Base-by-base conservation (phyloP, 768 basidiomycete species). In the Termitomyces sp. region DNA sequence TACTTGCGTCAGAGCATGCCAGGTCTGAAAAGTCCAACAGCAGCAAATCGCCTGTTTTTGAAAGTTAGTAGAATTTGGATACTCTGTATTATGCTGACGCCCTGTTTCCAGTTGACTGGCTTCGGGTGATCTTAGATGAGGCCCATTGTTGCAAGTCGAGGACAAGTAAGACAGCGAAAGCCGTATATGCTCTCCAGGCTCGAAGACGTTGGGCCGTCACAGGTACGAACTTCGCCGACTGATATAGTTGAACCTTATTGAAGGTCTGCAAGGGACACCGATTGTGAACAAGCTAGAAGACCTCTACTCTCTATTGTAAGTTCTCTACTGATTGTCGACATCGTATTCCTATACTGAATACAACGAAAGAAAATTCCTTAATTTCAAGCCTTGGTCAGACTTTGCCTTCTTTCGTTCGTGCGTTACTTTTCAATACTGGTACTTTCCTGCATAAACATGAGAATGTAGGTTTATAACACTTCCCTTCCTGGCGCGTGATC, bases 221-320 rank as follows among this genome's bases (percentile, higher is more conserved):
- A 13, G 93, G 88, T 81, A 62, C 22, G 68, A 54, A 26, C 10
- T 24, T 35, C 49, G 16, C 26, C 46, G 22, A 6, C 18, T 53
- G 20, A 22, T 7, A 36, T 53, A 30, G 0, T 7, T 43, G 6
- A 7, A 6, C 20, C 26, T 16, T 51, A 33, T 50, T 59, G 28
- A 40, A 20, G 8, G 33, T 51, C 18, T 42, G 43, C 42, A 55
- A 81, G 88, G 93, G 13, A 98, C 96, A 5, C 96, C 96, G 0
- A 98, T 98, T 58, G 92, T 97, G 56, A 98, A 98, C 68, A 86
- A 87, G 61, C 77, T 96, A 6, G 92, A 95, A 64, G 96, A 98
- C 65, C 77, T 98, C 16, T 94, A 89, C 66, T 95, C 94, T 1
- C 77, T 98, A 1, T 69, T 91, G 83, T 85, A 50, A 56, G 80